A percentile compares a stretch with the other conserved stretches of the same genome.
Evolutionary conservation across 352 stramenopile genomes (phyloP).

Genomic region (Pythium oligandrum): DNA sequence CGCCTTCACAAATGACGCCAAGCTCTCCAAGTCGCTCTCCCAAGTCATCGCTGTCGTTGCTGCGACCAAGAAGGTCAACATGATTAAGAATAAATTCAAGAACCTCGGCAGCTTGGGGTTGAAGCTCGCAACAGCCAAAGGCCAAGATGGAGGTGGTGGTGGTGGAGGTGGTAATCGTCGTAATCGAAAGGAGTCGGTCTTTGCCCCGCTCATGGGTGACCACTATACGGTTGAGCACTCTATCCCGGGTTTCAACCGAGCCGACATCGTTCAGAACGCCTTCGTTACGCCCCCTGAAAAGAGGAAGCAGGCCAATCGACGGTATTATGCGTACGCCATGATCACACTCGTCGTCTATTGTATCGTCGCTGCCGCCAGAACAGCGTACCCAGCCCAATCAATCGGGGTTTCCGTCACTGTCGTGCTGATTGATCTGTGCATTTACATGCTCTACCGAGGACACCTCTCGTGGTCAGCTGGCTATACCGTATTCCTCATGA

Average conservation of each 20-base stretch:
- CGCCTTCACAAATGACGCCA: slow-evolving; percentile 86
- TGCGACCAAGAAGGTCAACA: slow-evolving; percentile 71
- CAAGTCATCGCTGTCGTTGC: slow-evolving; percentile 74
- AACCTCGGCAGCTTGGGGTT: slow-evolving; percentile 72
- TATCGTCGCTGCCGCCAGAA: slow-evolving; percentile 49
- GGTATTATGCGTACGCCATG: slow-evolving; percentile 46
- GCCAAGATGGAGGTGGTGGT: slow-evolving; percentile 9
- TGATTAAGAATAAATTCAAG: slow-evolving; percentile 79
- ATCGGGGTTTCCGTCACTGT: slow-evolving; percentile 66
- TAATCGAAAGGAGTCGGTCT: slow-evolving; percentile 60
- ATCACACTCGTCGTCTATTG: slow-evolving; percentile 49
- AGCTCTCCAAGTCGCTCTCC: slow-evolving; percentile 78
- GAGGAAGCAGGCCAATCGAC: slow-evolving; percentile 40
- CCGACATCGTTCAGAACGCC: slow-evolving; percentile 73
- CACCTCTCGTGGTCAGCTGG: slow-evolving; percentile 70
- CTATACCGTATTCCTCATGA: slow-evolving; percentile 81
- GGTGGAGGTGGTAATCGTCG: slow-evolving; percentile 11
- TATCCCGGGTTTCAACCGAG: slow-evolving; percentile 61
- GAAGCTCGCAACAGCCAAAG: slow-evolving; percentile 60
- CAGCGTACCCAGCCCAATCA: slow-evolving; percentile 48
- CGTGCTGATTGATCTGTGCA: slow-evolving; percentile 62
- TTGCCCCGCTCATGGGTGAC: slow-evolving; percentile 68
- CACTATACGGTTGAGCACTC: slow-evolving; percentile 78
- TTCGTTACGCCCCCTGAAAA: slow-evolving; percentile 64
- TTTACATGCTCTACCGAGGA: slow-evolving; percentile 70